A percentile compares a stretch with the other conserved stretches of the same genome.
These are phyloP conservation scores for Citrus mangshanensis DNA, from an alignment of 345 rosid genomes.

Conservation along the genomic window DNA sequence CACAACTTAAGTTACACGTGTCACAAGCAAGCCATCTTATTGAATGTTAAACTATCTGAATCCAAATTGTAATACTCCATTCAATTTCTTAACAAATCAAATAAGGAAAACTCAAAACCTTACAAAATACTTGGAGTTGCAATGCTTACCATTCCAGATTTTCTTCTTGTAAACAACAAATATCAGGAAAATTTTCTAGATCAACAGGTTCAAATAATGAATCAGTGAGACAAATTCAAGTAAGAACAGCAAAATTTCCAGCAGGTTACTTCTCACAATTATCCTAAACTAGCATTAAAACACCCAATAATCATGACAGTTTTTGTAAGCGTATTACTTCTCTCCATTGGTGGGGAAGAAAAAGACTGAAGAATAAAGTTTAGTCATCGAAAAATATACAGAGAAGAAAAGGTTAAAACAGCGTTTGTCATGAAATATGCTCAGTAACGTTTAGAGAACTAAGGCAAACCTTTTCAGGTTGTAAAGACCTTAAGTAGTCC, in stretches of 20 bases:
- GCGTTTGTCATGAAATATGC: conserved; percentile 3
- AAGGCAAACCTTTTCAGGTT: conserved; percentile 82
- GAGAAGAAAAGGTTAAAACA: not conserved
- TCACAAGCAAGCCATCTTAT: not conserved
- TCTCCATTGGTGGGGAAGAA: not conserved
- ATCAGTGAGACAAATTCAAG: not conserved
- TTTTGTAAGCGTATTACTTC: conserved; percentile 1
- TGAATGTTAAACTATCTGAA: not conserved
- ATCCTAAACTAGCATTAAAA: not conserved
- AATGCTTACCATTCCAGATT: not conserved
- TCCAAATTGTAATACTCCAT: not conserved
- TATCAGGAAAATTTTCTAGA: not conserved
- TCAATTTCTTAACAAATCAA: not conserved
- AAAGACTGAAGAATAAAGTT: not conserved
- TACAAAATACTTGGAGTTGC: not conserved
- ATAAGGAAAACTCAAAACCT: not conserved
- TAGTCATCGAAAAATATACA: not conserved
- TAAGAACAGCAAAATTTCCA: not conserved
- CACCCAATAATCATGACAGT: not conserved
- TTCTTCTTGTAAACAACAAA: not conserved
- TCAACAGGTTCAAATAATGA: not conserved
- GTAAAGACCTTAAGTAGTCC: conserved; percentile 88
- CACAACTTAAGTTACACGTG: not conserved
- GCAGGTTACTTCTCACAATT: not conserved
- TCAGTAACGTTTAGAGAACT: not conserved